Conservation (phyloP, 2,329 filamentous ascomycete genomes). For the Fusarium praegraminearum region DNA sequence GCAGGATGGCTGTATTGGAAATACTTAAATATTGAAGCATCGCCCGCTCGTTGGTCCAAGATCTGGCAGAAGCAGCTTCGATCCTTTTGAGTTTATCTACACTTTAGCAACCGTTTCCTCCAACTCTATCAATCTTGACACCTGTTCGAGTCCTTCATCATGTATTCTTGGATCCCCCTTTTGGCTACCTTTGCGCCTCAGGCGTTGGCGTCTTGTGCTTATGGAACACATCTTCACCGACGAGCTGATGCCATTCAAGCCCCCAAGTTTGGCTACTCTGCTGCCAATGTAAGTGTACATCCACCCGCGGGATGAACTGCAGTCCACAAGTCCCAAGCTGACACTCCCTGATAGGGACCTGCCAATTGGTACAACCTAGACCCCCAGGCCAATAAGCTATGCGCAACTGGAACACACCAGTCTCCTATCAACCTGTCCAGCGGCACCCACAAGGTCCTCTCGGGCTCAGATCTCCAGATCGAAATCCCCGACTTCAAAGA, state of each 20-base stretch:
- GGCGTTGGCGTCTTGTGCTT: slow-evolving; percentile 54
- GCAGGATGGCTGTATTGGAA: not conserved
- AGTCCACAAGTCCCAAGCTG: not conserved
- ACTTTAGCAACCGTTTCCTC: not conserved
- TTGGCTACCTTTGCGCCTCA: slow-evolving; percentile 37
- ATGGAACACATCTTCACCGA: slow-evolving; percentile 54
- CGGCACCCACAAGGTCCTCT: slow-evolving; percentile 44
- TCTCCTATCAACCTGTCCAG: slow-evolving; percentile 66
- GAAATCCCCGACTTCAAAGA: slow-evolving; percentile 53
- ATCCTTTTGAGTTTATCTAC: not conserved
- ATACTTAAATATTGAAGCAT: slow-evolving; percentile 4
- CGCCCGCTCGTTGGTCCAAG: not conserved
- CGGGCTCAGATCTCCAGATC: slow-evolving; percentile 51
- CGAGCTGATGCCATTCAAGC: slow-evolving; percentile 50
- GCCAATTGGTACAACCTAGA: slow-evolving; percentile 64
- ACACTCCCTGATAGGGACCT: slow-evolving; percentile 55
- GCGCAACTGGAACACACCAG: slow-evolving; percentile 62
- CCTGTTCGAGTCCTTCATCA: not conserved
- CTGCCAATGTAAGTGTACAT: slow-evolving; percentile 48
- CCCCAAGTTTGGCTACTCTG: slow-evolving; percentile 56
- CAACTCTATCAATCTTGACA: not conserved
- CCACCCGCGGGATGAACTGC: fast-evolving
- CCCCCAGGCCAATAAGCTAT: slow-evolving; percentile 57
- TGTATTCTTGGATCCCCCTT: slow-evolving; percentile 30
- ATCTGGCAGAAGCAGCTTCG: not conserved